Evolutionary conservation across 192 early-diverging fungal genomes (phyloP).

Genomic region (Coemansia reversa): DNA sequence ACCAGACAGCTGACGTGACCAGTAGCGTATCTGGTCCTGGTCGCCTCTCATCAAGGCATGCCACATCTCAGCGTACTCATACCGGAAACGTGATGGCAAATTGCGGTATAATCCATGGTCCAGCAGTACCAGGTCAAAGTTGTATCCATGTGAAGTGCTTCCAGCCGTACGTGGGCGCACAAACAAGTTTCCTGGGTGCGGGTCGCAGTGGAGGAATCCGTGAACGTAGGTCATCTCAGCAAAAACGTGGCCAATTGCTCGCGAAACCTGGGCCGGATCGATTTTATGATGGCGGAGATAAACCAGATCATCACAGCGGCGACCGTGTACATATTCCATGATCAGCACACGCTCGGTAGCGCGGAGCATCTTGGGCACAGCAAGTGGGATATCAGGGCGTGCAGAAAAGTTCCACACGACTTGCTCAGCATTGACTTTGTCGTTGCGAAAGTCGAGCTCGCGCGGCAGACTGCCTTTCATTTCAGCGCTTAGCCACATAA

Average conservation of each 20-base stretch:
- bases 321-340: conserved; percentile 82
- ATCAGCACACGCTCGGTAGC: conserved; percentile 73
- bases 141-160: conserved; percentile 57
- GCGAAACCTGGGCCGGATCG: conserved; percentile 70
- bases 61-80: conserved; percentile 91
- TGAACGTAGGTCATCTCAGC: conserved; percentile 89
- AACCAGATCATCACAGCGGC: conserved; percentile 73
- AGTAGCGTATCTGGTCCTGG: conserved; percentile 66
- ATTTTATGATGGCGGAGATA: conserved; percentile 74
- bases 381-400: conserved; percentile 54
- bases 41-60: conserved; percentile 75
- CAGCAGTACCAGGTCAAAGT: conserved; percentile 86
- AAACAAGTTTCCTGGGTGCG: conserved; percentile 89
- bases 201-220: conserved; percentile 88
- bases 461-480: conserved; percentile 79
- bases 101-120: conserved; percentile 90
- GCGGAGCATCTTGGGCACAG: conserved; percentile 80
- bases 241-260: conserved; percentile 72
- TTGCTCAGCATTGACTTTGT: conserved; percentile 73
- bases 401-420: conserved; percentile 63
- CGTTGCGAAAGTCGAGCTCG: conserved; percentile 84
- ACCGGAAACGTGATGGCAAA: conserved; percentile 65
- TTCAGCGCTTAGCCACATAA: conserved; percentile 87
- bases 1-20: conserved; percentile 64
- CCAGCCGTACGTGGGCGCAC: conserved; percentile 57